Evolutionary conservation across 129 eudicot genomes (phyloP), one percentile per base, ranked within the genome.

Genomic region (Mikania micrantha): DNA sequence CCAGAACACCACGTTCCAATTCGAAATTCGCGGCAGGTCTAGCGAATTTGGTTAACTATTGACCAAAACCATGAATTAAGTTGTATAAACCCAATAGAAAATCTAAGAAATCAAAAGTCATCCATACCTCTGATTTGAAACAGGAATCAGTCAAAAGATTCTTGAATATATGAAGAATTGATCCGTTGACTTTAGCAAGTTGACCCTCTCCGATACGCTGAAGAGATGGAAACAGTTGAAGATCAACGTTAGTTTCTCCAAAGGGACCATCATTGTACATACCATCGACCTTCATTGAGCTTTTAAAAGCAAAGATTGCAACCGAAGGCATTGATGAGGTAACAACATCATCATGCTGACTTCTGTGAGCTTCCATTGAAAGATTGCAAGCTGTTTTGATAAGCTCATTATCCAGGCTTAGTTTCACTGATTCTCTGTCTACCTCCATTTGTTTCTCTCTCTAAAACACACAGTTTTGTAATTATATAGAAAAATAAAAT

Each of bases 171-270:
- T 12, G 4, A 45, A 58, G 69, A 59, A 59, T 3, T 35, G 54
- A 50, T 4, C 13, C 16, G 64, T 75, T 75, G 69, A 75, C 79
- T 59, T 75, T 75, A 2, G 79, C 79, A 38, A 28, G 56, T 25
- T 20, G 79, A 75, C 31, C 32, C 24, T 67, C 74, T 60, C 69
- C 79, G 53, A 75, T 25, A 34, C 79, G 74, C 3, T 7, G 7
- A 40, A 75, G 69, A 38, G 79, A 27, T 4, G 68, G 68, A 28
- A 59, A 67, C 63, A 45, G 54, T 17, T 24, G 0, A 7, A 7
- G 19, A 67, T 44, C 69, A 17, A 67, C 69, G 0, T 67, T 52
- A 2, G 25, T 13, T 36, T 44, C 64, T 32, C 79, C 79, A 20
- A 59, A 75, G 27, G 1, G 42, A 35, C 67, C 69, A 59, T 24